Evolutionary conservation across 257 asterid species (phyloP), one percentile per base, ranked within the genome.

Genomic region (Salvia rosmarinus): DNA sequence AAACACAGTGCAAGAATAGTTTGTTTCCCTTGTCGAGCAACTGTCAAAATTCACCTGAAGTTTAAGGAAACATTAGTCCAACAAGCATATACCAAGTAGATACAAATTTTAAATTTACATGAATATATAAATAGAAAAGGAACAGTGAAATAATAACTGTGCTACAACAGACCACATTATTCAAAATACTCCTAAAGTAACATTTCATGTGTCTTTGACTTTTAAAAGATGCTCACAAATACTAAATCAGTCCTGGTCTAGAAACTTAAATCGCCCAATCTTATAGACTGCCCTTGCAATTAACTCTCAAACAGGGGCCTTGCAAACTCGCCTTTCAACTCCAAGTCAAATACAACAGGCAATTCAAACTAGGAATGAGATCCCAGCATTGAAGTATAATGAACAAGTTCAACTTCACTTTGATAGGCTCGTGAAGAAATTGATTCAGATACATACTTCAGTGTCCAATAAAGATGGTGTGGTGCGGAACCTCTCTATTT

Each of bases 31-130:
- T 35, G 91, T 84, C 74, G 96, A 79, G 85, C 99, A 95, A 78
- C 90, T 95, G 81, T 95, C 99, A 25, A 91, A 95, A 79, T 89
- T 87, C 85, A 89, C 86, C 98, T 94, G 95, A 77, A 70, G 75
- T 64, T 75, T 43, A 43, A 54, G 75, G 61, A 79, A 70, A 35
- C 23, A 67, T 82, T 52, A 72, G 80, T 75, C 47, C 60, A 72
- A 20, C 13, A 59, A 54, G 60, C 9, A 60, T 35, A 16, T 39
- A 50, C 28, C 16, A 30, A 30, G 67, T 12, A 57, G 35, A 64
- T 21, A 32, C 5, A 37, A 59, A 16, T n/a, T n/a, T n/a, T n/a
- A n/a, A n/a, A n/a, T 43, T 25, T 37, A 44, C 49, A 64, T 37
- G 30, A 32, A 51, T 28, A 72, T 11, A n/a, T 28, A 49, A 20